phyloP scores from a whole-genome alignment of 257 asterid genomes.

The Lavandula angustifolia region DNA sequence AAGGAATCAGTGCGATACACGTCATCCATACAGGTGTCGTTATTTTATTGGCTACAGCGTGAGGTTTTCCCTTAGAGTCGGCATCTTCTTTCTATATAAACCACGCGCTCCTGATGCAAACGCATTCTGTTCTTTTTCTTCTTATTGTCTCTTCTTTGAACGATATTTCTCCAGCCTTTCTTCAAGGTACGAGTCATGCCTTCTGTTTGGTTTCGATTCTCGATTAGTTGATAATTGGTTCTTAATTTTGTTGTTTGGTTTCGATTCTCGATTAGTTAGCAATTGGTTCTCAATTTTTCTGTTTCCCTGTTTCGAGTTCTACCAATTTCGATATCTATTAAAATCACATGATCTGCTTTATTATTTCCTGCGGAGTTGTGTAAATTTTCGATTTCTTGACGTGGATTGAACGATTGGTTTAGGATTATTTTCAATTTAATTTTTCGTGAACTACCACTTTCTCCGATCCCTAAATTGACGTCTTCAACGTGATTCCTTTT shows the following conservation, averaged over 20 bases:
- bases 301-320: too few species aligned
- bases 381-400: neutral
- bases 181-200: slow-evolving; percentile 7
- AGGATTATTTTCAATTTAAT: neutral
- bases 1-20: slow-evolving; percentile 30
- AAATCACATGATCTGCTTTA: neutral
- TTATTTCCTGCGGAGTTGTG: too few species aligned
- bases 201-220: neutral
- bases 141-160: too few species aligned
- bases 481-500: neutral
- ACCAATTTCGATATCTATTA: too few species aligned
- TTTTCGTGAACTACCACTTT: too few species aligned
- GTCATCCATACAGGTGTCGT: slow-evolving; percentile 34
- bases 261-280: neutral
- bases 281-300: too few species aligned
- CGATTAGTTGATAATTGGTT: neutral
- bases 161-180: neutral
- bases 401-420: neutral
- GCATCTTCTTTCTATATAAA: slow-evolving; percentile 37
- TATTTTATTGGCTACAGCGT: neutral
- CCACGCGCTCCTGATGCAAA: neutral
- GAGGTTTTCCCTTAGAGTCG: slow-evolving; percentile 28
- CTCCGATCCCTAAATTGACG: neutral
- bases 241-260: neutral
- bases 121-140: neutral